phyloP scores from a whole-genome alignment of 23 red algal species.

The Gracilaria caudata region DNA sequence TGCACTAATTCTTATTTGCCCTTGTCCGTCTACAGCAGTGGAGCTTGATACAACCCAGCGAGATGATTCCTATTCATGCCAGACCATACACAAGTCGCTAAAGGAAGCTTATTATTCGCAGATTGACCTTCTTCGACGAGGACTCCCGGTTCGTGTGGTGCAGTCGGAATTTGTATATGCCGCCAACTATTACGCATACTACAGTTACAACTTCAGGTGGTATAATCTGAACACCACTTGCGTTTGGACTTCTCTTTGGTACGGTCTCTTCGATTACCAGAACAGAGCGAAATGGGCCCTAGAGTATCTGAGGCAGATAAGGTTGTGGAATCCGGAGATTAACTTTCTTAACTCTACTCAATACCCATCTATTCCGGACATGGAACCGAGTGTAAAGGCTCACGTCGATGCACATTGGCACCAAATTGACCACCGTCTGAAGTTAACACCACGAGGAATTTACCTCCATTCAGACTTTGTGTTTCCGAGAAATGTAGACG shows the following conservation, averaged over 20 bases:
- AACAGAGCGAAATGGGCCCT: conserved; percentile 1
- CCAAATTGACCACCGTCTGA: background rate
- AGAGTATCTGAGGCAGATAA: conserved; percentile 1
- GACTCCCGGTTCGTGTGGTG: conserved; percentile 4
- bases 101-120: conserved; percentile 21
- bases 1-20: background rate
- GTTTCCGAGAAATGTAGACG: conserved; percentile 12
- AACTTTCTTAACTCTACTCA: conserved; percentile 32
- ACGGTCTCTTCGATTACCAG: conserved; percentile 23
- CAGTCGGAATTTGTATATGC: conserved; percentile 33
- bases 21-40: background rate
- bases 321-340: conserved; percentile 12
- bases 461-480: background rate
- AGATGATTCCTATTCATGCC: background rate
- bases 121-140: conserved; percentile 13
- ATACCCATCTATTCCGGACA: background rate
- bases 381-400: background rate
- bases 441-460: background rate
- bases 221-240: conserved; percentile 13
- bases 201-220: background rate
- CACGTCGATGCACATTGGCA: background rate
- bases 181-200: background rate
- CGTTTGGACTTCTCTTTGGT: conserved; percentile 20
- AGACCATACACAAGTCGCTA: background rate
- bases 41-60: background rate